A percentile compares a stretch with the other conserved stretches of the same genome.
Conservation (phyloP, 768 basidiomycete species). For the Boletus barrowsii region DNA sequence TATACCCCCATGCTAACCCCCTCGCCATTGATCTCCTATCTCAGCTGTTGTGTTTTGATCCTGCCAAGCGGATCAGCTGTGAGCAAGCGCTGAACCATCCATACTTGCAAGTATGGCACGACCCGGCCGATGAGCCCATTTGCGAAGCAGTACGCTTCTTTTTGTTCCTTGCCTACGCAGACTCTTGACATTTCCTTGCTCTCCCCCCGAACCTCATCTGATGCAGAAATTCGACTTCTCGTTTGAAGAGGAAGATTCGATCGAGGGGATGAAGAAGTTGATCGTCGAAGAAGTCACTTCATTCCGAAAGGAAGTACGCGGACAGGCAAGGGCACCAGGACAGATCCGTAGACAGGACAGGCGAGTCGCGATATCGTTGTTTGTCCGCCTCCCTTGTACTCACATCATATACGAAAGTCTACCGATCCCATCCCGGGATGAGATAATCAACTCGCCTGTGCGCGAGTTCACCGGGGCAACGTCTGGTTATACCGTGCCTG, state of each 20-base stretch:
- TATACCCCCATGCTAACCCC: slow-evolving; percentile 94
- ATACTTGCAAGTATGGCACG: slow-evolving; percentile 96
- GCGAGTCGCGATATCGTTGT: slow-evolving; percentile 32
- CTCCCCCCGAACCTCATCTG: not conserved
- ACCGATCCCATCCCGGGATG: slow-evolving; percentile 77
- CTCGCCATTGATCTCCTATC: slow-evolving; percentile 90
- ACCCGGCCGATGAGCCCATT: slow-evolving; percentile 89
- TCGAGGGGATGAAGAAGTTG: slow-evolving; percentile 94
- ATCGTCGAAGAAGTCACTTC: slow-evolving; percentile 90
- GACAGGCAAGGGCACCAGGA: slow-evolving; percentile 69
- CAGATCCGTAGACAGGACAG: slow-evolving; percentile 78
- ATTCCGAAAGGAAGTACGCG: slow-evolving; percentile 88
- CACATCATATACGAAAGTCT: slow-evolving; percentile 43
- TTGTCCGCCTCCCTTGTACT: not conserved
- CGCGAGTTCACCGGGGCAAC: slow-evolving; percentile 68
- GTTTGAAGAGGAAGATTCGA: slow-evolving; percentile 95
- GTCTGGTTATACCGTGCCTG: slow-evolving; percentile 57
- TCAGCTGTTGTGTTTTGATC: slow-evolving; percentile 93
- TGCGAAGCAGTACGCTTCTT: slow-evolving; percentile 63
- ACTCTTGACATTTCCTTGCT: not conserved
- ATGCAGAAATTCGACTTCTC: slow-evolving; percentile 84
- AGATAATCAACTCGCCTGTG: slow-evolving; percentile 75
- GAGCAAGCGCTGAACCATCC: slow-evolving; percentile 94
- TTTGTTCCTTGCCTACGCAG: not conserved
- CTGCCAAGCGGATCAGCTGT: slow-evolving; percentile 93